Evolutionary conservation across 345 rosid genomes (phyloP).

Genomic region (Rhizophora apiculata): DNA sequence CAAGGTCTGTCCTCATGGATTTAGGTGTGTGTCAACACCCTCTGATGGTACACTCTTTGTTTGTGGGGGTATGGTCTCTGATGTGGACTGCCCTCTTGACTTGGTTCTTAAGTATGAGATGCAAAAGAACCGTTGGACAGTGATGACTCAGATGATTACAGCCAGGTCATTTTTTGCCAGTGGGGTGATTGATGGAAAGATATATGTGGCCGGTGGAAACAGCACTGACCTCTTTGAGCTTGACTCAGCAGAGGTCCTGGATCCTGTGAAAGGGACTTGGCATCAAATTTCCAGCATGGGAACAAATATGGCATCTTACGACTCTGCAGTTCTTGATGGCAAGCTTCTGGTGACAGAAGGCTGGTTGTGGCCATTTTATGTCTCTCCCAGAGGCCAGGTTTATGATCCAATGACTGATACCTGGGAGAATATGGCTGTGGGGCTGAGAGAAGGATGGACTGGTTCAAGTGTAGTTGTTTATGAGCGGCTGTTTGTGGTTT

Average conservation of each 20-base stretch:
- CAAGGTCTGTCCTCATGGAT: conserved; percentile 73
- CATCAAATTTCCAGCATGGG: conserved; percentile 58
- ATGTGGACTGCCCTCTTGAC: conserved; percentile 75
- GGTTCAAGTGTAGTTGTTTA: conserved; percentile 80
- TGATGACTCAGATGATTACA: conserved; percentile 53
- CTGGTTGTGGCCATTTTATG: conserved; percentile 89
- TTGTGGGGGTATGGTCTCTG: conserved; percentile 83
- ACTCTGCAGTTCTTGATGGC: conserved; percentile 75
- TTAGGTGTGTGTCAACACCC: conserved; percentile 63
- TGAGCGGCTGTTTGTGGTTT: conserved; percentile 68
- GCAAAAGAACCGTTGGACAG: conserved; percentile 78
- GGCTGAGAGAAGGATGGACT: conserved; percentile 89
- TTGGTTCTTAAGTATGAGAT: conserved; percentile 74
- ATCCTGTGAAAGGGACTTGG: conserved; percentile 68
- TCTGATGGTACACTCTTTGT: conserved; percentile 60
- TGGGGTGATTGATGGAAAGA: conserved; percentile 65
- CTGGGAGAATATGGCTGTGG: conserved; percentile 82
- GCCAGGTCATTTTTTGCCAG: conserved; percentile 78
- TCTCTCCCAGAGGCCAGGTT: conserved; percentile 84
- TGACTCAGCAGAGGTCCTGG: conserved; percentile 67
- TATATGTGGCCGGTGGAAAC: conserved; percentile 85
- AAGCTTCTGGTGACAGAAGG: conserved; percentile 86
- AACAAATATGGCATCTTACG: conserved; percentile 73
- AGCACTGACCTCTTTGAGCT: conserved; percentile 67
- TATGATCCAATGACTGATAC: conserved; percentile 61